Evolutionary conservation across 192 early-diverging fungal species (phyloP), one percentile per base, ranked within the genome.

Genomic region (Dispira parvispora): DNA sequence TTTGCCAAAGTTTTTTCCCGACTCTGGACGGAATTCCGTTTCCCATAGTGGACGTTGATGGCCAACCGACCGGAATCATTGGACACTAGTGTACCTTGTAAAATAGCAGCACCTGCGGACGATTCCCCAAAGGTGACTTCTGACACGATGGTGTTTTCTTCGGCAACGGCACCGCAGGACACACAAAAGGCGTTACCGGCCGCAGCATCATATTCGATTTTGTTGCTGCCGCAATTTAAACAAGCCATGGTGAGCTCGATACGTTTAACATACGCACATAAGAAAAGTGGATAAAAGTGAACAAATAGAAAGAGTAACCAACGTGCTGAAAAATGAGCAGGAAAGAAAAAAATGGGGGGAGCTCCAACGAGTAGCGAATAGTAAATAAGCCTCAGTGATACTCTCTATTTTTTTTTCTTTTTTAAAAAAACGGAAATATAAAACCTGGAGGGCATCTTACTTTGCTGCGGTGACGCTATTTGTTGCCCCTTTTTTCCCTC

Each of bases 121-220:
- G 80, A 78, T 72, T 98, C 95, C 27, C 77, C 81, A 72, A 98
- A 98, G 9, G 87, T 82, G 42, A 95, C 84, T 76, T 98, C 95
- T 0, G 89, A 71, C 18, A 98, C 88, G 55, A 98, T 94, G 44
- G 80, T 80, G 71, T 92, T 92, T 67, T 98, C 90, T 74, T 96
- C 92, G 54, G 90, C 63, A 23, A 98, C 82, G 46, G 65, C 64
- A 60, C 81, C 84, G 57, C 84, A 85, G 20, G 55, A 58, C 32
- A 69, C 69, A 67, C 88, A 91, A 62, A 84, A 81, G 67, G 83
- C 78, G 67, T 86, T 84, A 45, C 88, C 88, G 52, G 79, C 66
- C 8, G 78, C 68, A n/a, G 82, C 64, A 60, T 91, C 84, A 60
- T 81, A 78, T 68, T 88, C 85, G 63, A 83, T 80, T 44, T 75